Base-by-base conservation (phyloP, 768 basidiomycete species). In the Clitopilus hobsonii region DNA sequence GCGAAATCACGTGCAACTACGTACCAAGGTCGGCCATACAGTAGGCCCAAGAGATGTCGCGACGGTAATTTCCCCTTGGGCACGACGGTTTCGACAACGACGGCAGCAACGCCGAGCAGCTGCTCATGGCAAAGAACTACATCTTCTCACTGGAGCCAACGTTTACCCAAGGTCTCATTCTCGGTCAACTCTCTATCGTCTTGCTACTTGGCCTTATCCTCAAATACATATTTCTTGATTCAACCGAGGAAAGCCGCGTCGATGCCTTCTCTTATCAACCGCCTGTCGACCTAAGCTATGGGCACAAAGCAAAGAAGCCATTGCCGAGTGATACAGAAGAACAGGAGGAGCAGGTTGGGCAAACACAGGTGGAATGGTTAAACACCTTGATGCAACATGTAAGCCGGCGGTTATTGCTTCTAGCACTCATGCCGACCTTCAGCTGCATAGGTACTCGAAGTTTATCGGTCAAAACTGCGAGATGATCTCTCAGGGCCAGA, bases 201-300 rank as follows among this genome's bases (percentile, higher is more conserved):
- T 63, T 88, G 51, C 78, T 95, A 48, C 79, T 91, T 25, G 78
- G 77, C 48, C 73, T 94, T 58, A 82, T 99, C 66, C 84, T 99
- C 71, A 91, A 91, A 66, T 98, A 97, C 73, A 85, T 98, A 54
- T 97, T 99, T 66, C 86, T 99, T 58, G 92, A 97, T 62, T 84
- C 90, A 5, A 77, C 83, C 24, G 74, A 80, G 56, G n/a, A 16
- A 5, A 71, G 79, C 59, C 78, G 79, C 0, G 77, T 80, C 62
- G 81, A 81, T 58, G 74, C 77, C 0, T 74, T 81, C 1, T 74
- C 79, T 28, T 88, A 85, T 68, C 85, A 83, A 61, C 82, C 85
- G 2, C 76, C 77, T 55, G 71, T 79, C 49, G 81, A 82, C 60
- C 74, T 71, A 23, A 76, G 83, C 60, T 66, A 71, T 30, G 41